These are phyloP conservation scores for Monosporozyma unispora DNA, from an alignment of 805 yeast species.

Conservation along the genomic window DNA sequence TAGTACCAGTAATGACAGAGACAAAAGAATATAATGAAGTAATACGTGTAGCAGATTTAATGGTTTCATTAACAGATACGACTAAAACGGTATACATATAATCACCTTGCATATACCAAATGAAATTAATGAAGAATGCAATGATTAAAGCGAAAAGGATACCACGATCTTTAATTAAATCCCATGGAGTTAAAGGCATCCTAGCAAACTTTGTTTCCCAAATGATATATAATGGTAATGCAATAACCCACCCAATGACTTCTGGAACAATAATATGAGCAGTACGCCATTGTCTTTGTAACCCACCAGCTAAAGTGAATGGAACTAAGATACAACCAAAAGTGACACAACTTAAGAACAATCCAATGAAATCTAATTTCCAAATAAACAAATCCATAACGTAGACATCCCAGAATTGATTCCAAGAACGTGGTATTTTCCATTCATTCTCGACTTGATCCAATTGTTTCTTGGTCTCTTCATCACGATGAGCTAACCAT, in stretches of 20 bases:
- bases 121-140: constrained; percentile 49
- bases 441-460: constrained; percentile 18
- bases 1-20: constrained; percentile 50
- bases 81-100: constrained; percentile 57
- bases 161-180: constrained; percentile 55
- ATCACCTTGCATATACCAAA: constrained; percentile 62
- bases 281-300: constrained; percentile 42
- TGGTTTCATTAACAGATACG: constrained; percentile 52
- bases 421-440: constrained; percentile 14
- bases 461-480: constrained; percentile 24
- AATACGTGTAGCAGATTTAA: constrained; percentile 57
- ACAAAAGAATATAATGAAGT: constrained; percentile 54
- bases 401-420: not conserved
- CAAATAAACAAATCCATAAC: constrained; percentile 37
- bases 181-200: constrained; percentile 53
- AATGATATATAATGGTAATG: constrained; percentile 46
- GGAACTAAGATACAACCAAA: constrained; percentile 65
- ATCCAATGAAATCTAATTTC: constrained; percentile 59
- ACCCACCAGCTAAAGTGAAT: constrained; percentile 68
- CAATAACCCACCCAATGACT: constrained; percentile 53
- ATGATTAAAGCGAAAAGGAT: constrained; percentile 62
- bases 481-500: constrained; percentile 41
- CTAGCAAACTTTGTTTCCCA: constrained; percentile 52
- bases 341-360: constrained; percentile 43
- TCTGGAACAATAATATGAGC: constrained; percentile 61